Evolutionary conservation across 139 green algal species (phyloP).

Genomic region (Diplosphaera chodatii): DNA sequence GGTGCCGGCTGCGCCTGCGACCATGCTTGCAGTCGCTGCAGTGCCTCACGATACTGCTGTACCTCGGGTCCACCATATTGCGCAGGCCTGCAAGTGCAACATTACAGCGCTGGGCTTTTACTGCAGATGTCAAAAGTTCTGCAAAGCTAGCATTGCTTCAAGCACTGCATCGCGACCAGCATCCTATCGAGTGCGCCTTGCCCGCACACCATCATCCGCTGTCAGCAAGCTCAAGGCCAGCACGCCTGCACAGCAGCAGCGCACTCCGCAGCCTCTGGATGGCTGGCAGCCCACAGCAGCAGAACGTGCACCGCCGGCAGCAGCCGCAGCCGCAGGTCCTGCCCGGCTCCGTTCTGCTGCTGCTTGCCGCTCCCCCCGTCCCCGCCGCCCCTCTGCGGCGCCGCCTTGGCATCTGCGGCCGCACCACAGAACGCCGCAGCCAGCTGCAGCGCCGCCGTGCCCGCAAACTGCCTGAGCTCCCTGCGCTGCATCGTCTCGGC

Average conservation of each 20-base stretch:
- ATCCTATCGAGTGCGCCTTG: too few species aligned
- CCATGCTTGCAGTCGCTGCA: not conserved
- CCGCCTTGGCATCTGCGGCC: not conserved
- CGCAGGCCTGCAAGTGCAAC: too few species aligned
- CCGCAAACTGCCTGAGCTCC: constrained; percentile 12
- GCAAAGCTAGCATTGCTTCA: too few species aligned
- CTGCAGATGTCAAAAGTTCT: too few species aligned
- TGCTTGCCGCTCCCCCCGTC: not conserved
- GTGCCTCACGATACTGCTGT: not conserved
- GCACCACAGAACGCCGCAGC: not conserved
- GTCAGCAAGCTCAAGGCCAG: too few species aligned
- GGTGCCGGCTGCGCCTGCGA: not conserved
- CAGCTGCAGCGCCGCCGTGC: not conserved
- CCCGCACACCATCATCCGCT: too few species aligned
- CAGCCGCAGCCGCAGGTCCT: constrained; percentile 1
- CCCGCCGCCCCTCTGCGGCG: not conserved
- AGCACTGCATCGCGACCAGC: too few species aligned
- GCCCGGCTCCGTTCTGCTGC: too few species aligned
- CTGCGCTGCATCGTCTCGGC: constrained; percentile 8
- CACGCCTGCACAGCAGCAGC: too few species aligned
- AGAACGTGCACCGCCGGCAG: constrained; percentile 12
- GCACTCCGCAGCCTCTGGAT: constrained; percentile 7
- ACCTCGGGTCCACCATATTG: too few species aligned
- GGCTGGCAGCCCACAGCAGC: constrained; percentile 16
- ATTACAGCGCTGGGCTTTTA: too few species aligned